phyloP scores from a whole-genome alignment of 2,329 filamentous ascomycete species.

The Acarospora socialis region DNA sequence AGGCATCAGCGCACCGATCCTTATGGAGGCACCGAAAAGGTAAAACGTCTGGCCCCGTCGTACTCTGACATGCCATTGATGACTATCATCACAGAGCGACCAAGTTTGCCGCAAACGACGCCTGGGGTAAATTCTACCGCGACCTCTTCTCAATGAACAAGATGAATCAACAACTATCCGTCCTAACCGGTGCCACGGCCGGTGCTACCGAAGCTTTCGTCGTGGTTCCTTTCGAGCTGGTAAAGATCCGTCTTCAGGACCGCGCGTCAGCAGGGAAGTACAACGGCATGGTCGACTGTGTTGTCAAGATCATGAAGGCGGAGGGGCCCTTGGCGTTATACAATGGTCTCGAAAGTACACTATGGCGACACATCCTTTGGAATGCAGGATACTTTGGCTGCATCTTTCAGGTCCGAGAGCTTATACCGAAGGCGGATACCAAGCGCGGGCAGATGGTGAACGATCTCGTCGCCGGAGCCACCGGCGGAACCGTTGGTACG shows the following conservation, averaged over 20 bases:
- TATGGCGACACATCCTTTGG: constrained; percentile 93
- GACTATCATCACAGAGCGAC: constrained; percentile 49
- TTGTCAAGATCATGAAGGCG: constrained; percentile 55
- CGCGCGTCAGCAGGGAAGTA: constrained; percentile 73
- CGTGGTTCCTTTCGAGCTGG: constrained; percentile 92
- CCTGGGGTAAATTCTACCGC: constrained; percentile 92
- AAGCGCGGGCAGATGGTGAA: constrained; percentile 74
- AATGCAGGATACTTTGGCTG: constrained; percentile 96
- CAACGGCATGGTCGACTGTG: constrained; percentile 39
- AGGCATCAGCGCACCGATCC: constrained; percentile 85
- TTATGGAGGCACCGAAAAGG: constrained; percentile 93
- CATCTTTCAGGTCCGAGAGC: constrained; percentile 86
- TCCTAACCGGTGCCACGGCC: constrained; percentile 85
- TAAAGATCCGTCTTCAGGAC: constrained; percentile 97
- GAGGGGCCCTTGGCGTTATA: constrained; percentile 84
- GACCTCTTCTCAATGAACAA: constrained; percentile 68
- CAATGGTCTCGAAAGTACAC: constrained; percentile 88
- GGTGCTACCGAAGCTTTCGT: constrained; percentile 94
- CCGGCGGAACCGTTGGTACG: constrained; percentile 84
- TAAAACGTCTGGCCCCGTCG: constrained; percentile 15
- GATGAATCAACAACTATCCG: constrained; percentile 82
- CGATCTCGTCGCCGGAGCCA: constrained; percentile 70
- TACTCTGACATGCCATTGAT: neutral
- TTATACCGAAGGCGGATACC: constrained; percentile 67
- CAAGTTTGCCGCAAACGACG: constrained; percentile 98